Conservation (phyloP, 176 grass and related monocot genomes). For the Musa acuminata region DNA sequence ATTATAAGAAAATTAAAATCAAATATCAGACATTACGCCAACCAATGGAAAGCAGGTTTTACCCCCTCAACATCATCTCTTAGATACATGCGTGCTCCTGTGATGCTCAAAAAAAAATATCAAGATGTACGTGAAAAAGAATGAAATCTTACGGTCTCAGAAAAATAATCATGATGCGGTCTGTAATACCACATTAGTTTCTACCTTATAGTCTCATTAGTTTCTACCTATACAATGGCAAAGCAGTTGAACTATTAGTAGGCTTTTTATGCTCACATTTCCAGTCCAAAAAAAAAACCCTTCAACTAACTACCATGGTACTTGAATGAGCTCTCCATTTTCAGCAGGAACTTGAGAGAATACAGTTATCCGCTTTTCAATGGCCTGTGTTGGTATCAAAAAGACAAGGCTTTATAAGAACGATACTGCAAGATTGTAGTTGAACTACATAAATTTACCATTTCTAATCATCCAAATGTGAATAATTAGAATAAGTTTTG, state of each 20-base stretch:
- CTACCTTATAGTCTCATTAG: slow-evolving; percentile 23
- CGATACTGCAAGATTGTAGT: not conserved
- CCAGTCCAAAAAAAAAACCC: not conserved
- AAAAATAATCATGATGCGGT: slow-evolving; percentile 81
- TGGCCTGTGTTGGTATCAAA: slow-evolving; percentile 34
- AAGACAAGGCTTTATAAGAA: slow-evolving; percentile 13
- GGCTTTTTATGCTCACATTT: not conserved
- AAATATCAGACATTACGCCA: slow-evolving; percentile 9
- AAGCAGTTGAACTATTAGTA: not conserved
- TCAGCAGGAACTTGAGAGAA: slow-evolving; percentile 75
- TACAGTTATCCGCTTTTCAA: slow-evolving; percentile 82
- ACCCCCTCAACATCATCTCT: slow-evolving; percentile 87
- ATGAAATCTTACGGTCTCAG: slow-evolving; percentile 66
- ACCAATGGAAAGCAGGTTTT: slow-evolving; percentile 86
- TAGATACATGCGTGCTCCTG: slow-evolving; percentile 63
- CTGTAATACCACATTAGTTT: slow-evolving; percentile 33
- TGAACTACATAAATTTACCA: not conserved
- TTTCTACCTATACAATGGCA: slow-evolving; percentile 46
- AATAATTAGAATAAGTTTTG: no score
- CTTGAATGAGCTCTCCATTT: slow-evolving; percentile 90
- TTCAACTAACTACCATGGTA: slow-evolving; percentile 40
- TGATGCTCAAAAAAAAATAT: not conserved
- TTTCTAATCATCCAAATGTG: no score
- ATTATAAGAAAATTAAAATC: no score
- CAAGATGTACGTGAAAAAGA: not conserved